These are phyloP conservation scores for Lachancea quebecensis DNA, from an alignment of 805 yeast genomes.

Conservation along the genomic window DNA sequence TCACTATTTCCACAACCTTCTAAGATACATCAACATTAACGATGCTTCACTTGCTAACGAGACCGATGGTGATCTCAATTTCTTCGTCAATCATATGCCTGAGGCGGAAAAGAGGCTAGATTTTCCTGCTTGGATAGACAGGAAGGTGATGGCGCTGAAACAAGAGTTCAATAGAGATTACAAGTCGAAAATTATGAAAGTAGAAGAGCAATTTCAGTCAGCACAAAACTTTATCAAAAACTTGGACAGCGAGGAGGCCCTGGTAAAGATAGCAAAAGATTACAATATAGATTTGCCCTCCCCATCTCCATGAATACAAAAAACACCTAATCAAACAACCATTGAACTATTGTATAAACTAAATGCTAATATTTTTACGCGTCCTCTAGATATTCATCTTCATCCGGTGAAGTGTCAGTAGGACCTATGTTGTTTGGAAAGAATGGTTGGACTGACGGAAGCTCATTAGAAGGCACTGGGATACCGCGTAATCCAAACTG, in stretches of 20 bases:
- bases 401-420: constrained; percentile 21
- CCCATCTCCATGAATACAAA: neutral
- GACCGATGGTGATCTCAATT: constrained; percentile 55
- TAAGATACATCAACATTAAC: constrained; percentile 22
- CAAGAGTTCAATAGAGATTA: constrained; percentile 43
- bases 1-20: constrained; percentile 22
- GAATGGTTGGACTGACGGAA: constrained; percentile 5
- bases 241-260: constrained; percentile 14
- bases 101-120: constrained; percentile 61
- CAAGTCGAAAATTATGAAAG: constrained; percentile 40
- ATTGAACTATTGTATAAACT: too few relatives aligned
- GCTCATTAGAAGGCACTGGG: constrained; percentile 2
- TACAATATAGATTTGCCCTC: neutral
- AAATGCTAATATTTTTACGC: constrained; percentile 4
- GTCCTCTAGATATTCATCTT: constrained; percentile 18
- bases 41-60: constrained; percentile 40
- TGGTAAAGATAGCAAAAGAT: constrained; percentile 13
- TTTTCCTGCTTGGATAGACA: constrained; percentile 61
- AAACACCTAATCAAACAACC: neutral
- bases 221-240: constrained; percentile 8
- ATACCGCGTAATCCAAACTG: constrained; percentile 22
- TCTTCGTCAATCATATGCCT: constrained; percentile 63
- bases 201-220: constrained; percentile 28
- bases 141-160: constrained; percentile 43
- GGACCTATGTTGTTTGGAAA: constrained; percentile 3